Evolutionary conservation across 257 asterid genomes (phyloP).

Genomic region (Przewalskia tangutica): DNA sequence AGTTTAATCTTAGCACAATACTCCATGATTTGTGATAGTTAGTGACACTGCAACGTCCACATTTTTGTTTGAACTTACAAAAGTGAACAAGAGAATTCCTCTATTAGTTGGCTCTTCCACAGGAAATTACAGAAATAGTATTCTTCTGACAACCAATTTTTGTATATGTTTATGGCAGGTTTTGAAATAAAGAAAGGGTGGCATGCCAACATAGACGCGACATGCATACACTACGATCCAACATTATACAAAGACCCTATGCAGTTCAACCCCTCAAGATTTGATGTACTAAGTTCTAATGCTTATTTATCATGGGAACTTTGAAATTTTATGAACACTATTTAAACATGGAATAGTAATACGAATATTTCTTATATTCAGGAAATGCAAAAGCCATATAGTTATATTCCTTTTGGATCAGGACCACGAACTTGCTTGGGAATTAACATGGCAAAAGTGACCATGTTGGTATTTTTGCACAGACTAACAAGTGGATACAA

Average conservation of each 20-base stretch:
- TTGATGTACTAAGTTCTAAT: slow-evolving; percentile 27
- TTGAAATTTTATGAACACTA: neutral
- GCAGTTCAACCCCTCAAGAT: slow-evolving; percentile 55
- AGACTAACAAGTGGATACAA: slow-evolving; percentile 41
- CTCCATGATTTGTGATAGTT: neutral
- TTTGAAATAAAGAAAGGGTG: slow-evolving; percentile 55
- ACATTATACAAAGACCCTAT: slow-evolving; percentile 30
- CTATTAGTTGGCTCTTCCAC: neutral
- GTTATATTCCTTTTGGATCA: slow-evolving; percentile 52
- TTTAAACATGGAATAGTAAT: neutral
- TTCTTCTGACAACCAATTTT: neutral
- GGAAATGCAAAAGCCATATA: slow-evolving; percentile 54
- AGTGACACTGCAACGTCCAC: neutral
- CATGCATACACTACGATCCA: slow-evolving; percentile 53
- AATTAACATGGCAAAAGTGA: slow-evolving; percentile 51
- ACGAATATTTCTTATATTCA: slow-evolving; percentile 4
- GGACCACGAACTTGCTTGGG: slow-evolving; percentile 65
- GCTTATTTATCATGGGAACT: neutral
- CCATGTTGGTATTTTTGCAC: slow-evolving; percentile 45
- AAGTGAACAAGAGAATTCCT: neutral
- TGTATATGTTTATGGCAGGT: slow-evolving; percentile 23
- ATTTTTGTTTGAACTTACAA: neutral
- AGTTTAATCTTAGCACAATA: neutral
- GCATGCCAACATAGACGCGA: slow-evolving; percentile 53
- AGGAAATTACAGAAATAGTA: neutral